Base-by-base conservation (phyloP, 139 green algal genomes). In the Auxenochlorella pyrenoidosa region DNA sequence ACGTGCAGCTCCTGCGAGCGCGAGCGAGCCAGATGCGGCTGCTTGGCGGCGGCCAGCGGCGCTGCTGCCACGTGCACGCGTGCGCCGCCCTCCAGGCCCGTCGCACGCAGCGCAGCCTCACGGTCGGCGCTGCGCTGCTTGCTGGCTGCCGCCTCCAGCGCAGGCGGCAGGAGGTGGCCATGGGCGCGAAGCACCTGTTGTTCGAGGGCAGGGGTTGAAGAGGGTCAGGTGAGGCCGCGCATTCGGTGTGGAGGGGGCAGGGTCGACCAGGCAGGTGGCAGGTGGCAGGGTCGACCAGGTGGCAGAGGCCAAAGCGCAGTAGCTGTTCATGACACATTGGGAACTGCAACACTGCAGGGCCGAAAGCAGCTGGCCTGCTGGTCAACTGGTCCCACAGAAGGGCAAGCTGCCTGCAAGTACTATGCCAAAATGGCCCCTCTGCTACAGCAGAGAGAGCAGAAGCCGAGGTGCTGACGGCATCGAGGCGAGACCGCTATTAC, bases 121-220 rank as follows among this genome's bases (percentile, higher is more conserved):
- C 32, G 28, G 18, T 68, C 51, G 3, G 54, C n/a, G 10, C 32
- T 40, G 1, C 51, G 51, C 51, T 68, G 51, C 51, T 83, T n/a
- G 19, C 36, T 47, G 16, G 85, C 85, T n/a, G 58, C 58, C 2
- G 28, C 26, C 68, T 89, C 75, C 44, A 89, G 10, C 30, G 75
- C 85, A 19, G 65, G 34, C 19, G 85, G 75, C 34, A 89, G 24
- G 24, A 89, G 71, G 79, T 89, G 85, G 18, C 75, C 75, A 34
- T 72, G 65, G 15, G 66, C n/a, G 34, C 78, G 78, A 8, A 86
- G n/a, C 43, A 79, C 82, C 82, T 86, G 82, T 66, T 38, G 5
- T 28, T 28, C 1, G 28, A 38, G 4, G 28, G 43, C 44, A 2
- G 3, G 15, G 6, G 44, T 12, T 36, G 41, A 5, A 41, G 24